Conservation (phyloP, 2,329 filamentous ascomycete species). For the Pyricularia grisea region DNA sequence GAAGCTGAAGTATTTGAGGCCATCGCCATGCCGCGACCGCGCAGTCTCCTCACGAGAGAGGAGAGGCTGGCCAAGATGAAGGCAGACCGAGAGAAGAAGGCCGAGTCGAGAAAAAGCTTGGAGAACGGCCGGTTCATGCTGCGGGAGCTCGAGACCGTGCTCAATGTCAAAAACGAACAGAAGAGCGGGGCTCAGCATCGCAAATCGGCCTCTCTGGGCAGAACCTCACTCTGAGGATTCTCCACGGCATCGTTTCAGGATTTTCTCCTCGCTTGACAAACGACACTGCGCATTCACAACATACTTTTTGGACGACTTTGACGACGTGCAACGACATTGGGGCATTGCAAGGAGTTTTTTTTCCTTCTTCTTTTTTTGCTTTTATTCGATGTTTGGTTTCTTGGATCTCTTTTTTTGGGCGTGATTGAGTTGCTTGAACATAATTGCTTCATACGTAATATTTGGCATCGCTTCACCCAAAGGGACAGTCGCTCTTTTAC, state of each 20-base stretch:
- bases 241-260: not conserved
- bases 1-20: conserved; percentile 86
- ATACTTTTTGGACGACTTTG: not conserved
- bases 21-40: conserved; percentile 64
- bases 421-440: not conserved
- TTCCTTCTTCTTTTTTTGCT: not conserved
- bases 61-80: conserved; percentile 82
- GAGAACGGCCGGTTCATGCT: conserved; percentile 87
- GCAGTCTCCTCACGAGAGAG: conserved; percentile 67
- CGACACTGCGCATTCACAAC: not conserved
- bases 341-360: not conserved
- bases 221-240: conserved; percentile 1
- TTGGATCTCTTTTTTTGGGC: not conserved
- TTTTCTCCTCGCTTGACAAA: not conserved
- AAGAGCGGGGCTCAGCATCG: not conserved
- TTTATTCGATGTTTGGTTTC: not conserved
- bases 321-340: conserved; percentile 1
- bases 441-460: not conserved
- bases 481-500: not conserved
- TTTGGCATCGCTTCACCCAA: not conserved
- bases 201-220: not conserved
- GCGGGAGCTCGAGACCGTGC: conserved; percentile 84
- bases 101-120: conserved; percentile 59
- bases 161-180: conserved; percentile 37
- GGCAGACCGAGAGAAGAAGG: conserved; percentile 72